A percentile compares a stretch with the other conserved stretches of the same genome.
Evolutionary conservation across 83 land plant species (phyloP).

Genomic region (Larix sibirica): DNA sequence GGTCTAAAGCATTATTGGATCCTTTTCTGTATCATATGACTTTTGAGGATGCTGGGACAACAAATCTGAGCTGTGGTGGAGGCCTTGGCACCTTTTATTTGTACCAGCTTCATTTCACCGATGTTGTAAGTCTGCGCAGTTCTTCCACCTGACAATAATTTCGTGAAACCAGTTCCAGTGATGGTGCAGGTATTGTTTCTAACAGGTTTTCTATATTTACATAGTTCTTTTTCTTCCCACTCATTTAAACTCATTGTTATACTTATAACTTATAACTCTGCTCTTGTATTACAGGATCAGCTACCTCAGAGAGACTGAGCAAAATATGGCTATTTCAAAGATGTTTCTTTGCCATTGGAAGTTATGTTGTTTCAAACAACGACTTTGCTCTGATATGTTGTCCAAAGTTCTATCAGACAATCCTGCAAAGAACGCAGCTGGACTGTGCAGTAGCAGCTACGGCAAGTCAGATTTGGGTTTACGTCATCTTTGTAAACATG

Average conservation of each 20-base stretch:
- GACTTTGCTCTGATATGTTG: not conserved
- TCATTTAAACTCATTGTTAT: too few species aligned
- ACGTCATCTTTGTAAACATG: constrained; percentile 1
- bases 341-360: not conserved
- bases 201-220: too few species aligned
- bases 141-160: not conserved
- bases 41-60: not conserved
- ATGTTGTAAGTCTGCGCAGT: not conserved
- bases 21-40: constrained; percentile 7
- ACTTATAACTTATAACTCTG: not conserved
- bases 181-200: constrained; percentile 3
- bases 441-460: not conserved
- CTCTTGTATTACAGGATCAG: not conserved
- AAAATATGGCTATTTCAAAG: not conserved
- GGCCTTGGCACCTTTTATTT: not conserved
- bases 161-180: not conserved
- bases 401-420: not conserved
- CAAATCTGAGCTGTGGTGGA: not conserved
- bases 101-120: not conserved
- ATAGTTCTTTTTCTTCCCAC: too few species aligned
- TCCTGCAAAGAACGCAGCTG: constrained; percentile 11
- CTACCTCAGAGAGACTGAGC: not conserved
- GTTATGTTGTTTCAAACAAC: not conserved
- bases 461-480: constrained; percentile 3
- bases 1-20: not conserved